Base-by-base conservation (phyloP, 179 eudicot genomes). In the Pouteria campechiana region DNA sequence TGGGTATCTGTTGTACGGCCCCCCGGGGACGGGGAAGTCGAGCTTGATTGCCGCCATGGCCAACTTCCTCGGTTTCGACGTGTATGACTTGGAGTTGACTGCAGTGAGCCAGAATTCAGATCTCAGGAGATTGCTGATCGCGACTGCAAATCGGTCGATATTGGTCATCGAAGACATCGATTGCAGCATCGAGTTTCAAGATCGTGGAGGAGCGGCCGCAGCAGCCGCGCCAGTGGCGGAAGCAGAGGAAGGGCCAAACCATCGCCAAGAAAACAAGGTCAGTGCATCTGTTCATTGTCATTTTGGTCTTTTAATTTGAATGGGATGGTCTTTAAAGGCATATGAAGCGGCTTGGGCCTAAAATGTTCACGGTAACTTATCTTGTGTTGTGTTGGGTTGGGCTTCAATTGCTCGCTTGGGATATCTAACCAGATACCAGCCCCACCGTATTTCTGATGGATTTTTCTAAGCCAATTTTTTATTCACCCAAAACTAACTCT, bases 11-110 rank as follows among this genome's bases (percentile, higher is more conserved):
- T 37, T 76, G 57, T 76, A 68, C 25, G 83, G 83, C 0, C 78
- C 83, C 0, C 83, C 83, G 0, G 83, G 78, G 37, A 77, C 84
- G 1, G 84, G 84, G 11, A 77, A 77, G 28, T 73, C 84, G 10
- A 77, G 77, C 57, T 64, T 77, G 72, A 73, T 73, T 1, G 84
- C 80, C 0, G 80, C 84, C 0, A 67, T 77, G 57, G 80, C 84
- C 1, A 77, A 77, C 38, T 44, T 69, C 38, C 30, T 77, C 66
- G 73, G 70, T 2, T 77, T 70, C 25, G 74, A 77, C 36, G 44
- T 73, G 0, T 77, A 70, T 39, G 85, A 77, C 49, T 38, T 77
- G 60, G 72, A 74, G 60, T 37, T 77, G 46, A 64, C 70, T 10
- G 71, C 18, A 25, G 8, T 77, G 32, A 18, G 18, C 18, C 0